These are phyloP conservation scores for Aspergillus heteromorphus DNA, from an alignment of 495 filamentous ascomycete species.

Conservation along the genomic window DNA sequence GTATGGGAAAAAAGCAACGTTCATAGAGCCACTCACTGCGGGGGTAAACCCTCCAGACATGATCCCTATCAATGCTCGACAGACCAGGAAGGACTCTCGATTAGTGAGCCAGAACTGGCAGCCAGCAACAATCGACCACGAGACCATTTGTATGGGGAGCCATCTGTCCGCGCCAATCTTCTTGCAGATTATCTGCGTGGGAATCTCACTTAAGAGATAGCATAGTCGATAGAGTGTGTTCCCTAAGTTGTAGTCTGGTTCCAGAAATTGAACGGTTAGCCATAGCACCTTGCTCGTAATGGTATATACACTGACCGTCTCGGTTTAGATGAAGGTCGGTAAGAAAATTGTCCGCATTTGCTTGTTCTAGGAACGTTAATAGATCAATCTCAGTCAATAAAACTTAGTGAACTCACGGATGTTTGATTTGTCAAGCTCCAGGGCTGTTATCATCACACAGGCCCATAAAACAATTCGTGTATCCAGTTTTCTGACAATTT, in stretches of 20 bases:
- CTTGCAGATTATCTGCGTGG: conserved; percentile 62
- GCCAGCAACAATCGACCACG: conserved; percentile 61
- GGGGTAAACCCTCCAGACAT: conserved; percentile 57
- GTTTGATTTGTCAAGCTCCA: conserved; percentile 16
- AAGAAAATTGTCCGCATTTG: conserved; percentile 50
- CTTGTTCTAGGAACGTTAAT: conserved; percentile 24
- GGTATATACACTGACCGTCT: conserved; percentile 26
- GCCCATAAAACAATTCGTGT: conserved; percentile 48
- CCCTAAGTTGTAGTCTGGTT: conserved; percentile 26
- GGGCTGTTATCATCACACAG: conserved; percentile 33
- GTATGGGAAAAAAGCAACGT: conserved; percentile 4
- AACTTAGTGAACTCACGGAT: not conserved
- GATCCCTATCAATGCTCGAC: conserved; percentile 58
- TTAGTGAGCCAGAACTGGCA: conserved; percentile 58
- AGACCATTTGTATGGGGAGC: conserved; percentile 69
- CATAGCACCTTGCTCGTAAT: not conserved
- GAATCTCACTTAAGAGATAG: conserved; percentile 46
- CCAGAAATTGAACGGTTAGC: not conserved
- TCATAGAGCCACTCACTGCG: conserved; percentile 47
- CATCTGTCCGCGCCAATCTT: conserved; percentile 66
- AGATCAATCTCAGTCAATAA: not conserved
- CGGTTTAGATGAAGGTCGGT: conserved; percentile 48
- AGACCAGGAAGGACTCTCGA: conserved; percentile 53
- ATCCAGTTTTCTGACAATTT: conserved; percentile 38
- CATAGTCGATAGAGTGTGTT: conserved; percentile 24